phyloP scores from a whole-genome alignment of 2,329 filamentous ascomycete genomes.

The Davidsoniella australis region DNA sequence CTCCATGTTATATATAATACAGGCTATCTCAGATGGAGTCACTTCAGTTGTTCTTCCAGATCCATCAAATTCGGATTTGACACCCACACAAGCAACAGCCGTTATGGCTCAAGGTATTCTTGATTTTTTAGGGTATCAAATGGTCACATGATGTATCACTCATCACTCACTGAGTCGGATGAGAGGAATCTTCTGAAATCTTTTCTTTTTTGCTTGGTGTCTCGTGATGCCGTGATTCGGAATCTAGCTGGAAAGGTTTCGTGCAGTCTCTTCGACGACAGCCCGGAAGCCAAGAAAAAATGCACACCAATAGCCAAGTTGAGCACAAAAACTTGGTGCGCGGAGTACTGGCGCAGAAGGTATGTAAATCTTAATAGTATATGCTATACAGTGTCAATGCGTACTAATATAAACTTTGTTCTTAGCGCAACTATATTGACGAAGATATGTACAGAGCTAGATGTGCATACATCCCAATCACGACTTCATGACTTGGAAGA shows the following conservation, averaged over 20 bases:
- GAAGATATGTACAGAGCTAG: constrained; percentile 8
- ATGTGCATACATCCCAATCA: constrained; percentile 10
- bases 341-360: constrained; percentile 37
- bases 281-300: constrained; percentile 20
- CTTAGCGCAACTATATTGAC: constrained; percentile 8
- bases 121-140: constrained; percentile 36
- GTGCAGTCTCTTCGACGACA: constrained; percentile 28
- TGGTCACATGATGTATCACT: constrained; percentile 16
- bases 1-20: constrained; percentile 5
- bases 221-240: constrained; percentile 32
- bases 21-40: constrained; percentile 10
- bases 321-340: constrained; percentile 23
- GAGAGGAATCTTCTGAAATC: constrained; percentile 17
- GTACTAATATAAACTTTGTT: not conserved
- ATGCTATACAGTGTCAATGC: not conserved
- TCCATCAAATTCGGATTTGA: constrained; percentile 1
- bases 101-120: constrained; percentile 35
- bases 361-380: constrained; percentile 15
- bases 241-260: constrained; percentile 30
- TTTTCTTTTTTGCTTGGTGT: constrained; percentile 37
- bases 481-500: constrained; percentile 20
- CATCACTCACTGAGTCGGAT: constrained; percentile 3
- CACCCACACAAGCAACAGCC: constrained; percentile 19
- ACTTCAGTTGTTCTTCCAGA: constrained; percentile 5
- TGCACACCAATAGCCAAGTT: constrained; percentile 23